Percentiles rank a stretch among this genome's conserved stretches.
Conservation (phyloP, 371 early-diverging fungal genomes). For the Homolaphlyctis polyrhiza region DNA sequence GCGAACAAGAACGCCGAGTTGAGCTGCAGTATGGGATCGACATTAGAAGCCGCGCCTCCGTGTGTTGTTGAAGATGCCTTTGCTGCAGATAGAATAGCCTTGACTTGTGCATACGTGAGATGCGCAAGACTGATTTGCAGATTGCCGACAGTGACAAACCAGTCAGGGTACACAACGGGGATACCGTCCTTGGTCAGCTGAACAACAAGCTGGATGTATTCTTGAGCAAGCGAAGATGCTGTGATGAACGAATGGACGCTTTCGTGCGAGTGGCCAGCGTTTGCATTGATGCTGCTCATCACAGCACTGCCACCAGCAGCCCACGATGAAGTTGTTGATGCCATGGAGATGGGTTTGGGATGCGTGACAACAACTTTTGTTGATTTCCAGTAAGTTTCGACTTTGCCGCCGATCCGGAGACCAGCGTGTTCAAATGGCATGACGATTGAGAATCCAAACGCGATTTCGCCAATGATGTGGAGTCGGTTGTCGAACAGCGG, state of each 20-base stretch:
- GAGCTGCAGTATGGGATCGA: neutral
- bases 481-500: conserved; percentile 86
- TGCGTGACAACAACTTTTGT: conserved; percentile 83
- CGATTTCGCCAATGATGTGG: conserved; percentile 83
- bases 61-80: no score
- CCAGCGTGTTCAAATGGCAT: conserved; percentile 81
- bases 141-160: conserved; percentile 38
- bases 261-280: conserved; percentile 94
- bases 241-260: conserved; percentile 71
- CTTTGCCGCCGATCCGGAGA: conserved; percentile 85
- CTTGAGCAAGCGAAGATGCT: conserved; percentile 47
- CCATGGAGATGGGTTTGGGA: conserved; percentile 82
- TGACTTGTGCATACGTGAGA: conserved; percentile 53
- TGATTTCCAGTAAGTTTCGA: conserved; percentile 97
- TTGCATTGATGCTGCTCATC: no score
- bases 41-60: neutral
- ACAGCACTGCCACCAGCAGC: conserved; percentile 77
- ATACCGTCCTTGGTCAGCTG: conserved; percentile 87
- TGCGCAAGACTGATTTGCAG: conserved; percentile 48
- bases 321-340: conserved; percentile 79
- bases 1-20: neutral
- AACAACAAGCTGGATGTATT: conserved; percentile 73
- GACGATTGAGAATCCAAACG: conserved; percentile 75
- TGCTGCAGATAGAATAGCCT: no score
- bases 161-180: conserved; percentile 79